These are phyloP conservation scores for Asterochloris sp. DNA, from an alignment of 139 green algal genomes.

Conservation along the genomic window DNA sequence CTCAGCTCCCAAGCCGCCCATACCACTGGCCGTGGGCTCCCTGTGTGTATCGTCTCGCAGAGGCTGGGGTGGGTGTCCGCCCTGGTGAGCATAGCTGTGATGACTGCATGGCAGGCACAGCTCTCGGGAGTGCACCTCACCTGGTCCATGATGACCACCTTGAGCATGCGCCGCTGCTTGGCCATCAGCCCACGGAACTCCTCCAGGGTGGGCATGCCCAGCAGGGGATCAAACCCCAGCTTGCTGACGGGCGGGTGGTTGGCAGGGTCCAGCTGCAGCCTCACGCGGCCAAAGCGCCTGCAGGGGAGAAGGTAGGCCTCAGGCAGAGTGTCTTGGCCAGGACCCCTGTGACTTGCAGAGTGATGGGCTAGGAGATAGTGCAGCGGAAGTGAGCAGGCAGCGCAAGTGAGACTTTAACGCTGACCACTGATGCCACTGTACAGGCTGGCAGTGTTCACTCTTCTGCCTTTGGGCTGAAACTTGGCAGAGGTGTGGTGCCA, in stretches of 20 bases:
- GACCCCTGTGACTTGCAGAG: no score
- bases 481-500: no score
- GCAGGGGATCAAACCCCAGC: slow-evolving; percentile 57
- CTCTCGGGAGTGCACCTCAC: neutral
- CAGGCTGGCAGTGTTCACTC: no score
- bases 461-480: no score
- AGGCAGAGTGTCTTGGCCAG: no score
- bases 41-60: neutral
- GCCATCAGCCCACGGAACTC: slow-evolving; percentile 43
- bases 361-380: no score
- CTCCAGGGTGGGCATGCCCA: slow-evolving; percentile 40
- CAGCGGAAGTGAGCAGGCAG: no score
- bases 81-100: neutral
- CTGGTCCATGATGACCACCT: slow-evolving; percentile 83
- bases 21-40: neutral
- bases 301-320: no score
- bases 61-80: neutral
- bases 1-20: no score
- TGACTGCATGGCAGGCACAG: neutral
- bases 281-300: neutral
- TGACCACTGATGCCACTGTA: no score
- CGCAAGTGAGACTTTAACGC: no score
- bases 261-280: slow-evolving; percentile 24
- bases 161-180: slow-evolving; percentile 43
- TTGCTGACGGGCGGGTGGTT: slow-evolving; percentile 44